phyloP scores from a whole-genome alignment of 768 basidiomycete species.

The Boletellus ananas region DNA sequence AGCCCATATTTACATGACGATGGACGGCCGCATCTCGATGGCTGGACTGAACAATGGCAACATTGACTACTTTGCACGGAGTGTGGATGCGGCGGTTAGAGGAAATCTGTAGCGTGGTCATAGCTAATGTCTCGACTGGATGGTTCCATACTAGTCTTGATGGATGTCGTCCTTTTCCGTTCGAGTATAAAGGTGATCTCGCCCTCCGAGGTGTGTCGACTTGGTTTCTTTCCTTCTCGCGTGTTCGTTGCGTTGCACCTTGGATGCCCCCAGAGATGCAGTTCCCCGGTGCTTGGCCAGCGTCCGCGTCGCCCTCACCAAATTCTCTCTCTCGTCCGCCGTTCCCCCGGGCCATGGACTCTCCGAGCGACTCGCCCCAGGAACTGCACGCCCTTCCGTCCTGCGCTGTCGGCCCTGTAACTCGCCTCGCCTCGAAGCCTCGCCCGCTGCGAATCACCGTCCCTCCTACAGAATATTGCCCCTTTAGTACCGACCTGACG shows the following conservation, averaged over 20 bases:
- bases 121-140: constrained; percentile 24
- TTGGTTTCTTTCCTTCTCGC: background rate
- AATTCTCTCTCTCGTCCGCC: background rate
- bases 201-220: constrained; percentile 13
- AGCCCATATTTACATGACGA: constrained; percentile 93
- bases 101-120: constrained; percentile 54
- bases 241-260: constrained; percentile 16
- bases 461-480: constrained; percentile 33
- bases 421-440: constrained; percentile 15
- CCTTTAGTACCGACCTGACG: constrained; percentile 31
- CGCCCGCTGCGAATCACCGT: constrained; percentile 29
- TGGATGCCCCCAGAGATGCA: constrained; percentile 17
- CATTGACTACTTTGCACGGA: constrained; percentile 87
- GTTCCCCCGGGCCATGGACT: constrained; percentile 16
- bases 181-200: constrained; percentile 15
- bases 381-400: constrained; percentile 6
- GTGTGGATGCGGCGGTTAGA: constrained; percentile 78
- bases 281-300: constrained; percentile 26
- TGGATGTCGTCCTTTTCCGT: constrained; percentile 9
- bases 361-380: constrained; percentile 14
- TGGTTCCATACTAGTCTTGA: constrained; percentile 23
- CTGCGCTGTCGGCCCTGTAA: constrained; percentile 5
- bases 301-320: constrained; percentile 11
- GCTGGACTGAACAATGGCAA: constrained; percentile 82
- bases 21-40: constrained; percentile 92